These are phyloP conservation scores for Alternaria metachromatica DNA, from an alignment of 2,329 filamentous ascomycete genomes.

Conservation along the genomic window DNA sequence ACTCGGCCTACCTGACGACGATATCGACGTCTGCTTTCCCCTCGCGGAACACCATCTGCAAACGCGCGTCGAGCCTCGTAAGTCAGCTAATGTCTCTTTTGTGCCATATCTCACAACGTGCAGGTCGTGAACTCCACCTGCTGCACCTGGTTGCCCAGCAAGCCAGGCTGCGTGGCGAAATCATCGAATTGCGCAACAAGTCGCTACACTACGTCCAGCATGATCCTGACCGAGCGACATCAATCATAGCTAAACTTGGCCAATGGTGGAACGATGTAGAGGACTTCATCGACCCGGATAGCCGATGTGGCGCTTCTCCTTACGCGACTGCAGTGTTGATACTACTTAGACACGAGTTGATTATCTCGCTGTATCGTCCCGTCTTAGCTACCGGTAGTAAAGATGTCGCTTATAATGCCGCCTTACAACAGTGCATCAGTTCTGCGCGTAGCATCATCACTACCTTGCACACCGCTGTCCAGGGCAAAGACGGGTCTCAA, in stretches of 20 bases:
- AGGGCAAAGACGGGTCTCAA: not conserved
- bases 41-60: constrained; percentile 55
- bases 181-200: constrained; percentile 62
- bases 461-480: constrained; percentile 44
- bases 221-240: constrained; percentile 52
- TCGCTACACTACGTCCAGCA: constrained; percentile 56
- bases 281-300: constrained; percentile 54
- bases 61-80: constrained; percentile 16
- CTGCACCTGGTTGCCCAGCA: constrained; percentile 54
- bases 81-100: not conserved
- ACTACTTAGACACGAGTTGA: constrained; percentile 58
- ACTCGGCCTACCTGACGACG: constrained; percentile 62
- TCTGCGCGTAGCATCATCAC: constrained; percentile 58
- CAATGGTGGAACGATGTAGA: constrained; percentile 63
- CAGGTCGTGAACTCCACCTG: constrained; percentile 21
- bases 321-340: constrained; percentile 54
- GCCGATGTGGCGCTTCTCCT: constrained; percentile 22
- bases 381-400: constrained; percentile 56
- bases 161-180: constrained; percentile 58
- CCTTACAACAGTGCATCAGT: constrained; percentile 60
- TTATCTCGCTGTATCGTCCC: constrained; percentile 60
- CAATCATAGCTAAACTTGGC: constrained; percentile 58
- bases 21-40: constrained; percentile 65
- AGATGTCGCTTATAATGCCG: constrained; percentile 55
- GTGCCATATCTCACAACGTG: not conserved